A percentile compares a stretch with the other conserved stretches of the same genome.
phyloP scores from a whole-genome alignment of 768 basidiomycete species.

The Boletus rufocinnamomeus region DNA sequence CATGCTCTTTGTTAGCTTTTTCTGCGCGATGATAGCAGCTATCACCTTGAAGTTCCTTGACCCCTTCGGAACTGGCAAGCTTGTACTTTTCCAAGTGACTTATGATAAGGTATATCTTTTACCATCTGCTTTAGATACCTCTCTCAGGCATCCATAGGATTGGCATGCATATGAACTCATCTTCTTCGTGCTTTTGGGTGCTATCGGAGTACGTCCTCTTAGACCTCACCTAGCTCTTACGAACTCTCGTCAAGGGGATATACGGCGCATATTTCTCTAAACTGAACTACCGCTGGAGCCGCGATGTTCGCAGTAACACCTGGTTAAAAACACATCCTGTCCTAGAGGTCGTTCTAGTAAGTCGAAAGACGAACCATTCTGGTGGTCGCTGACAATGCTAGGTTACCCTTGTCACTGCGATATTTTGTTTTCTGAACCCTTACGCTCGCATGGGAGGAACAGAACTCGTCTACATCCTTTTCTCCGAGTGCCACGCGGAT shows the following conservation, averaged over 20 bases:
- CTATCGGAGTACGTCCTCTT: slow-evolving; percentile 71
- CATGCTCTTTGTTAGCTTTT: slow-evolving; percentile 64
- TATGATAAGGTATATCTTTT: slow-evolving; percentile 67
- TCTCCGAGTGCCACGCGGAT: slow-evolving; percentile 76
- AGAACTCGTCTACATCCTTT: slow-evolving; percentile 90
- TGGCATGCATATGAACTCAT: slow-evolving; percentile 91
- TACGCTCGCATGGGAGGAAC: slow-evolving; percentile 95
- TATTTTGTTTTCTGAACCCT: slow-evolving; percentile 83
- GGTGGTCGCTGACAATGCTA: slow-evolving; percentile 32
- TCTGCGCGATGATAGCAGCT: slow-evolving; percentile 97
- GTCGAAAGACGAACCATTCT: slow-evolving; percentile 25
- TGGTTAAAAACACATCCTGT: slow-evolving; percentile 82
- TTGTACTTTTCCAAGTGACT: slow-evolving; percentile 89
- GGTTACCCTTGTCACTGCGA: slow-evolving; percentile 78
- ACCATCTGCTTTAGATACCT: background rate
- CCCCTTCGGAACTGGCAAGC: slow-evolving; percentile 93
- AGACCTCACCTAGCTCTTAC: slow-evolving; percentile 4
- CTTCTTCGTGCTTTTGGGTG: slow-evolving; percentile 82
- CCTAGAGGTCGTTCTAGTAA: slow-evolving; percentile 78
- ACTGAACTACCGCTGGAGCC: slow-evolving; percentile 87
- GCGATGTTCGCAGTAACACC: slow-evolving; percentile 75
- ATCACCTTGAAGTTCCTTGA: slow-evolving; percentile 91
- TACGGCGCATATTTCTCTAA: slow-evolving; percentile 95
- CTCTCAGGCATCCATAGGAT: slow-evolving; percentile 52
- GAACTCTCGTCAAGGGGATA: slow-evolving; percentile 58